phyloP scores from a whole-genome alignment of 2,329 filamentous ascomycete genomes.

The Cercospora sp. region DNA sequence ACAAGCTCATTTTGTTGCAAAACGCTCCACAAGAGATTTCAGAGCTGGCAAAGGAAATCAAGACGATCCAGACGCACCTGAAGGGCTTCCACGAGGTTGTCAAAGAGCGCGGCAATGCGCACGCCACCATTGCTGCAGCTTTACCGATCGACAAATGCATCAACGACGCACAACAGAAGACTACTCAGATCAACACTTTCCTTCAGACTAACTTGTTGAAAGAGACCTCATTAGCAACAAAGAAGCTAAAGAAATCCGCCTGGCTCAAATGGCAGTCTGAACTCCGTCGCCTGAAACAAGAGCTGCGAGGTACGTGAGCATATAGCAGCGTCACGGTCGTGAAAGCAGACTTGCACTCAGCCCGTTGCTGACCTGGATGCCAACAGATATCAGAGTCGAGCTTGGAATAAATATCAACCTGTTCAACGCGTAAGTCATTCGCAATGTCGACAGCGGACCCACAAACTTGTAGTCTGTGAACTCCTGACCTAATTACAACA shows the following conservation, averaged over 20 bases:
- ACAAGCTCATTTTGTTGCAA: neutral
- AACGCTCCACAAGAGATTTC: neutral
- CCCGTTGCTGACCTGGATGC: neutral
- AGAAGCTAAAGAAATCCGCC: neutral
- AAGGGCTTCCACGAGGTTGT: neutral
- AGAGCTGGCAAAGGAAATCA: neutral
- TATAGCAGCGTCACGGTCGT: neutral
- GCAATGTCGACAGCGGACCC: neutral
- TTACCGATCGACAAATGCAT: neutral
- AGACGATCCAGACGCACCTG: neutral
- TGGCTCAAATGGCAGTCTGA: neutral
- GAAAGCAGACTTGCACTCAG: neutral
- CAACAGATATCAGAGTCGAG: neutral
- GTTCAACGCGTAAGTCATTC: neutral
- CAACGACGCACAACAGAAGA: neutral
- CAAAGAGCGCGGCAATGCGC: neutral
- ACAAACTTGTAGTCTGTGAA: neutral
- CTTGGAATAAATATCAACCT: neutral
- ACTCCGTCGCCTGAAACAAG: neutral
- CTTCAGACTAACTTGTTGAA: neutral
- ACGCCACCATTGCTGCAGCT: neutral
- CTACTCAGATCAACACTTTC: neutral
- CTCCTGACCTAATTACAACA: neutral
- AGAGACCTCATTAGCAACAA: neutral
- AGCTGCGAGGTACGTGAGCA: neutral